Base-by-base conservation (phyloP, 805 yeast species). In the Starmera dryadoides region DNA sequence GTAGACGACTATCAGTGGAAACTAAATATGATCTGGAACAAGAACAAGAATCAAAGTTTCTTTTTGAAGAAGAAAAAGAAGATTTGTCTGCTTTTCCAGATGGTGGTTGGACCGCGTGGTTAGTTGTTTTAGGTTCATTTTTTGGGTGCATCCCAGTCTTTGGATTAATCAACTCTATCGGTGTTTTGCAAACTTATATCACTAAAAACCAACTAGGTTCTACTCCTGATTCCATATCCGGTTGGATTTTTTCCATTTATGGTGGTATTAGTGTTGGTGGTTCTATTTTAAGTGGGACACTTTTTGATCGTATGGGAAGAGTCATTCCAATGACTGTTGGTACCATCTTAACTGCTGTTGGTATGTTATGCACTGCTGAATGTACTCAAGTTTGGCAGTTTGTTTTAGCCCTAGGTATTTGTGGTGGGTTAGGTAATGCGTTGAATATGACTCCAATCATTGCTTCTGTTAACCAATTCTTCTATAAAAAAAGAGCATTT, bases 381-480 rank as follows among this genome's bases (percentile, higher is more conserved):
- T 66, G 79, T 42, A 63, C 65, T 0, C 48, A 67, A 30, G 59
- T 75, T n/a, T 77, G 74, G 66, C 86, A 81, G 37, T 81, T 81
- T 47, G 64, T 80, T 21, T 51, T 80, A 21, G 62, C 81, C 26
- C 78, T 78, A 48, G 71, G 78, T 4, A 42, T 81, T 0, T 53
- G 69, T 18, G 56, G 69, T 20, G 87, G 86, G 3, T 42, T 75
- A 12, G 86, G 84, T 0, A 67, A 69, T 37, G 81, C 81, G 2
- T 55, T 77, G 17, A 60, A 77, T 21, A 62, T 76, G 55, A 68
- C 77, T 19, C 86, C 86, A 1, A 55, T 75, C 26, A 58, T 80
- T 8, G 75, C 82, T 82, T n/a, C 75, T 14, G 65, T 80, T 9
- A 71, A 79, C 23, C 87, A 81, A 46, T 81, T 83, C 74, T 81